These are phyloP conservation scores for carrot (Daucus carota) DNA, from an alignment of 129 eudicot species.

Conservation along the genomic window DNA sequence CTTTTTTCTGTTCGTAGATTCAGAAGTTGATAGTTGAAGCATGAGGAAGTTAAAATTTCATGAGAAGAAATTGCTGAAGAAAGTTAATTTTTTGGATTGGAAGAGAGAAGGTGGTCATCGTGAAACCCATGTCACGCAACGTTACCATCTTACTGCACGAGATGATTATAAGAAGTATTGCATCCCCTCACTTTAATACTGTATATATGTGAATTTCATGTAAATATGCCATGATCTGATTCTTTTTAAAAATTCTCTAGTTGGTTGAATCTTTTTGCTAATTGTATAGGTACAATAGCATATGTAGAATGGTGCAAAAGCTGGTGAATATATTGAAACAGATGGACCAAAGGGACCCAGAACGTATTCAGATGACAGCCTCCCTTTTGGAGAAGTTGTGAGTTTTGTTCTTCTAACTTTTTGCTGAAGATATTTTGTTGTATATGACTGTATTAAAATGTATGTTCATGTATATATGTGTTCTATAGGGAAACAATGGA, in stretches of 20 bases:
- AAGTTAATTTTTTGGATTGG: slow-evolving; percentile 76
- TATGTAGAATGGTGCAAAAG: slow-evolving; percentile 82
- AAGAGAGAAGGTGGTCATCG: slow-evolving; percentile 95
- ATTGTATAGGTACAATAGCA: slow-evolving; percentile 50
- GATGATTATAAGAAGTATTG: slow-evolving; percentile 84
- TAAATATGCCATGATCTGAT: slow-evolving; percentile 1
- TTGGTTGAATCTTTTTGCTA: neutral
- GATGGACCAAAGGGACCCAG: slow-evolving; percentile 83
- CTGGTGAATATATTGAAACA: slow-evolving; percentile 83
- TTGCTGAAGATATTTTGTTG: neutral
- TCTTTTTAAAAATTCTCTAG: neutral
- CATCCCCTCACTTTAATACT: neutral
- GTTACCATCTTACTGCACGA: slow-evolving; percentile 79
- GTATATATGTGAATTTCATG: neutral
- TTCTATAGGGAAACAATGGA: neutral
- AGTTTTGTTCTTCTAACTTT: neutral
- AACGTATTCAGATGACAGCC: slow-evolving; percentile 77
- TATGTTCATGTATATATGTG: neutral
- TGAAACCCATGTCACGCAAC: slow-evolving; percentile 73
- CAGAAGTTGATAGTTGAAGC: slow-evolving; percentile 9
- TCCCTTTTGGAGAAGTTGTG: slow-evolving; percentile 44
- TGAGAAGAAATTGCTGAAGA: slow-evolving; percentile 78
- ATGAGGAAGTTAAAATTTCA: slow-evolving; percentile 91
- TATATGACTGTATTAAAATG: neutral
- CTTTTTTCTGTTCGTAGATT: neutral